Conservation (phyloP, 2,329 filamentous ascomycete genomes). For the Ophiocordyceps sinensis region DNA sequence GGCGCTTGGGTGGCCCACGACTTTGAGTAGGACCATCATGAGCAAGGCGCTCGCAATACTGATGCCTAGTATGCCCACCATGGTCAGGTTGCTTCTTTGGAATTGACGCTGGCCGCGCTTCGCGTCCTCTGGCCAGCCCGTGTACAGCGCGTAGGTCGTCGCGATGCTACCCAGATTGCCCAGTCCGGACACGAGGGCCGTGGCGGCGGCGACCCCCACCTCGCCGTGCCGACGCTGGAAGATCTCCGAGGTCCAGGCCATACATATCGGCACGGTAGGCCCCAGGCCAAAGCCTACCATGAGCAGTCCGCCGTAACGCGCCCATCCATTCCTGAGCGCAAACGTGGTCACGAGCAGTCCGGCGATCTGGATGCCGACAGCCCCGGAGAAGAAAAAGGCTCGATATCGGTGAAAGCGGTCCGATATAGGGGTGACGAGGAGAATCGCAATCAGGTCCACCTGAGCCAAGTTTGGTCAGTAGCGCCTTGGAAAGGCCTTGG, state of each 20-base stretch:
- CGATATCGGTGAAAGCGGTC: constrained; percentile 75
- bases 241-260: constrained; percentile 86
- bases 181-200: constrained; percentile 72
- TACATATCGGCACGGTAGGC: constrained; percentile 81
- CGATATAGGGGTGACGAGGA: constrained; percentile 71
- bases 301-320: constrained; percentile 75
- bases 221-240: constrained; percentile 84
- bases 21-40: constrained; percentile 53
- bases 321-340: constrained; percentile 57
- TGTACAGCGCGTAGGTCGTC: constrained; percentile 81
- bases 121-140: constrained; percentile 69
- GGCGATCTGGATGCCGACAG: constrained; percentile 64
- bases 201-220: constrained; percentile 76
- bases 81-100: constrained; percentile 70
- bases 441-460: constrained; percentile 81
- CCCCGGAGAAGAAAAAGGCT: constrained; percentile 65
- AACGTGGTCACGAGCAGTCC: constrained; percentile 71
- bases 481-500: neutral
- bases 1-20: constrained; percentile 33
- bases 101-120: constrained; percentile 55
- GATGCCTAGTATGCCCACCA: constrained; percentile 70
- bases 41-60: constrained; percentile 60
- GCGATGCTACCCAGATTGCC: constrained; percentile 77
- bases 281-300: constrained; percentile 84
- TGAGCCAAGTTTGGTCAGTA: constrained; percentile 13